A percentile compares a stretch with the other conserved stretches of the same genome.
Evolutionary conservation across 176 grass and related monocot species (phyloP).

Genomic region (Phragmites australis): DNA sequence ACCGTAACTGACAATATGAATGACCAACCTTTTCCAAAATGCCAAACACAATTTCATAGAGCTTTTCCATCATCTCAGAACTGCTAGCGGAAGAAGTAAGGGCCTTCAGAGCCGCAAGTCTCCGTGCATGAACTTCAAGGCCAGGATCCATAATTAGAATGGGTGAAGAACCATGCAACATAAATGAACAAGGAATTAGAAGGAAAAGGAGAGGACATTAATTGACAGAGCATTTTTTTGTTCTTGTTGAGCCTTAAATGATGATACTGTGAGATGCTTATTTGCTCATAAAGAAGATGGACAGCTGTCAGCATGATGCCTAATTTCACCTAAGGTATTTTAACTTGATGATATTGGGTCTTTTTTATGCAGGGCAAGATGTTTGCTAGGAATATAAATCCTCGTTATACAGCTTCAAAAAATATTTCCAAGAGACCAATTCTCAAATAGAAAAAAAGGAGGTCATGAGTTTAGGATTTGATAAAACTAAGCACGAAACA

Average conservation of each 20-base stretch:
- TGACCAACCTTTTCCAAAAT: constrained; percentile 88
- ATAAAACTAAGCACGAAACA: constrained; percentile 25
- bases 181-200: constrained; percentile 32
- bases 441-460: neutral
- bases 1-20: constrained; percentile 20
- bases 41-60: constrained; percentile 91
- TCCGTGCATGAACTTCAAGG: constrained; percentile 92
- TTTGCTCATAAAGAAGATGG: constrained; percentile 16
- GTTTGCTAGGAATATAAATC: constrained; percentile 2
- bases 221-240: neutral
- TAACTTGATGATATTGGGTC: neutral
- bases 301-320: neutral
- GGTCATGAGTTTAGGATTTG: neutral
- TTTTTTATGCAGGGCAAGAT: neutral
- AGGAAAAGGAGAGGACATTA: constrained; percentile 16
- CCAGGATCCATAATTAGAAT: constrained; percentile 32
- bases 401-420: neutral
- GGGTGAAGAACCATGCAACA: constrained; percentile 15
- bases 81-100: constrained; percentile 77
- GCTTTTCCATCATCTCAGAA: constrained; percentile 80
- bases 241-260: neutral
- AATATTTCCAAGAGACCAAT: neutral
- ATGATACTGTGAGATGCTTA: constrained; percentile 22
- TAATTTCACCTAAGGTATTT: constrained; percentile 23
- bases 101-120: constrained; percentile 89